Evolutionary conservation across 1,139 yeast species (phyloP).

Genomic region (Taphrina sp.): DNA sequence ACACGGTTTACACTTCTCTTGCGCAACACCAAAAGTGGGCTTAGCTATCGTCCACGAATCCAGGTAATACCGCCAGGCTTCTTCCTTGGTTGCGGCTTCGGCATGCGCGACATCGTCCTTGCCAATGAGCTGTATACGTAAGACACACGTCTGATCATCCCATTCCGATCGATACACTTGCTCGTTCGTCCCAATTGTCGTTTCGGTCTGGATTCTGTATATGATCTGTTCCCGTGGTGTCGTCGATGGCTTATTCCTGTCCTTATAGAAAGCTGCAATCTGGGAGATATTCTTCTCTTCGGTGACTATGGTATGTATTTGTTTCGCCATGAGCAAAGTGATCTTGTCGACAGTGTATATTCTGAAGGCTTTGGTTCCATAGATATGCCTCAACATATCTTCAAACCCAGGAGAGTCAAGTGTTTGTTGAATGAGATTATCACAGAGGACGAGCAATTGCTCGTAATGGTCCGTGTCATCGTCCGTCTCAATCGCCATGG

Average conservation of each 20-base stretch:
- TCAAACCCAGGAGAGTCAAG: slow-evolving; percentile 94
- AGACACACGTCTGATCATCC: slow-evolving; percentile 53
- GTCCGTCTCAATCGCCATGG: slow-evolving; percentile 52
- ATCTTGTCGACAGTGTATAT: slow-evolving; percentile 92
- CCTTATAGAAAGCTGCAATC: slow-evolving; percentile 75
- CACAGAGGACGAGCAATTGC: slow-evolving; percentile 72
- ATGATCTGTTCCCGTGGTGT: slow-evolving; percentile 85
- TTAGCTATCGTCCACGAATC: slow-evolving; percentile 91
- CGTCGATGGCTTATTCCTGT: slow-evolving; percentile 55
- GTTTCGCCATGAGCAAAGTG: slow-evolving; percentile 83
- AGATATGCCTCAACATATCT: slow-evolving; percentile 91
- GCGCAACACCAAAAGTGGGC: slow-evolving; percentile 95
- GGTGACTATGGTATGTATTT: slow-evolving; percentile 72
- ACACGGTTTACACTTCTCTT: slow-evolving; percentile 73
- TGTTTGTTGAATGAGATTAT: slow-evolving; percentile 80
- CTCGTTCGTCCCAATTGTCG: slow-evolving; percentile 78
- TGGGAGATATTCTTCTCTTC: slow-evolving; percentile 84
- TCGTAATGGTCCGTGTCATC: slow-evolving; percentile 48
- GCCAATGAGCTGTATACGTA: slow-evolving; percentile 80
- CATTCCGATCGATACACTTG: slow-evolving; percentile 85
- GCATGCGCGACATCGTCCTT: slow-evolving; percentile 82
- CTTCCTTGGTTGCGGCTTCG: slow-evolving; percentile 71
- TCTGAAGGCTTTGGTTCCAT: slow-evolving; percentile 87
- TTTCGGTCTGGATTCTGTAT: slow-evolving; percentile 83
- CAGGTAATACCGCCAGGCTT: slow-evolving; percentile 85